These are phyloP conservation scores for Meyerozyma athensensis DNA, from an alignment of 1,139 yeast species.

Conservation along the genomic window DNA sequence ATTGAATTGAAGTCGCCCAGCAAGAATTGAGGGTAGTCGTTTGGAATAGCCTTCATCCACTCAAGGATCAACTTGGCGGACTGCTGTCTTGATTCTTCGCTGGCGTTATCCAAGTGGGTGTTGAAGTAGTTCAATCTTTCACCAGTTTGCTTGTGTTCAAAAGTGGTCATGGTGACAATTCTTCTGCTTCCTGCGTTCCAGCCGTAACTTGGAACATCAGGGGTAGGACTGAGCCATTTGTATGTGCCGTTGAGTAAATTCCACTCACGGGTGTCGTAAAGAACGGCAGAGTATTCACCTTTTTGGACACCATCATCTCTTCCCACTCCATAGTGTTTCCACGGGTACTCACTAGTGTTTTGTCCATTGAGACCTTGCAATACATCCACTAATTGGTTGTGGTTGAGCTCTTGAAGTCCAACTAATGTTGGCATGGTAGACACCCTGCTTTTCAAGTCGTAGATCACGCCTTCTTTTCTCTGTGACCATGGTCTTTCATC, in stretches of 20 bases:
- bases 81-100: conserved; percentile 32
- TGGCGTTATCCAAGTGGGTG: conserved; percentile 42
- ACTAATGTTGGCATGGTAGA: conserved; percentile 21
- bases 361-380: conserved; percentile 19
- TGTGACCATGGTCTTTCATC: conserved; percentile 25
- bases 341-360: conserved; percentile 15
- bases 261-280: conserved; percentile 30
- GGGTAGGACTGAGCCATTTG: conserved; percentile 42
- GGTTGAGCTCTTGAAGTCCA: conserved; percentile 29
- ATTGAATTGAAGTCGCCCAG: conserved; percentile 40
- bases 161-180: conserved; percentile 36
- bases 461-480: conserved; percentile 20
- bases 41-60: conserved; percentile 23
- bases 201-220: conserved; percentile 35
- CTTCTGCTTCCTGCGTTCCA: conserved; percentile 43
- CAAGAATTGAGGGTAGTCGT: conserved; percentile 29
- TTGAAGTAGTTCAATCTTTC: conserved; percentile 31
- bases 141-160: conserved; percentile 20
- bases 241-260: conserved; percentile 28
- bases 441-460: conserved; percentile 13
- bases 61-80: conserved; percentile 28
- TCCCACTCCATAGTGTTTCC: conserved; percentile 45
- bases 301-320: conserved; percentile 40
- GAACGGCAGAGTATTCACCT: conserved; percentile 46
- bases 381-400: conserved; percentile 26